Conservation (phyloP, 179 eudicot species). For the Silene coronaria region DNA sequence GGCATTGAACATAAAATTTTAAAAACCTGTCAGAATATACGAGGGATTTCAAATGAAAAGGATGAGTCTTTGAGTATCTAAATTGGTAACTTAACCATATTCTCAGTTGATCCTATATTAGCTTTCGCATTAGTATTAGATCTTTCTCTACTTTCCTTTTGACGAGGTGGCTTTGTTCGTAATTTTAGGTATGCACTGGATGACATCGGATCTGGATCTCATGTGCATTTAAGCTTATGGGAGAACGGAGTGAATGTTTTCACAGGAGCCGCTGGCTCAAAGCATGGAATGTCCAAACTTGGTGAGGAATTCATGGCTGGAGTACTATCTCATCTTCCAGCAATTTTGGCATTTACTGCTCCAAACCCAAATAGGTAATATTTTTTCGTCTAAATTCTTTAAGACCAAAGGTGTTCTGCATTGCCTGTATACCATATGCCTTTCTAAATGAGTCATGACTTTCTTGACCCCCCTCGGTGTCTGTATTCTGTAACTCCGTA, state of each 20-base stretch:
- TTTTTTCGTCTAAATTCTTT: neutral
- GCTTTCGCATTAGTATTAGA: neutral
- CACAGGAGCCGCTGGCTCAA: conserved; percentile 53
- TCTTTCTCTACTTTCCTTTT: neutral
- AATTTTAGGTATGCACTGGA: conserved; percentile 51
- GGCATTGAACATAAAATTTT: too few relatives aligned
- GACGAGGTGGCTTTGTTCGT: neutral
- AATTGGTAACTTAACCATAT: neutral
- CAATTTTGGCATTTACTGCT: conserved; percentile 85
- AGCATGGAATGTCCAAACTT: conserved; percentile 71
- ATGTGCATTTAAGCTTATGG: conserved; percentile 92
- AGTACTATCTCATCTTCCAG: conserved; percentile 86
- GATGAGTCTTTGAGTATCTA: neutral
- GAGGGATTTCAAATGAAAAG: neutral
- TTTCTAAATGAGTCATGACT: neutral
- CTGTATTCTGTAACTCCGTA: neutral
- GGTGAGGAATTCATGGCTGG: conserved; percentile 99
- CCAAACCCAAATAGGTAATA: conserved; percentile 84
- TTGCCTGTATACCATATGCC: neutral
- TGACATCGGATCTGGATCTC: conserved; percentile 94
- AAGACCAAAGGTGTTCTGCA: neutral
- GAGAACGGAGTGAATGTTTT: conserved; percentile 76
- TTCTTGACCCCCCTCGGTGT: neutral
- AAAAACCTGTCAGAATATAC: too few relatives aligned
- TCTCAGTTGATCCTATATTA: neutral